Percentiles rank a stretch among this genome's conserved stretches.
These are phyloP conservation scores for Macrolepiota dolichaula DNA, from an alignment of 768 basidiomycete genomes.

Conservation along the genomic window DNA sequence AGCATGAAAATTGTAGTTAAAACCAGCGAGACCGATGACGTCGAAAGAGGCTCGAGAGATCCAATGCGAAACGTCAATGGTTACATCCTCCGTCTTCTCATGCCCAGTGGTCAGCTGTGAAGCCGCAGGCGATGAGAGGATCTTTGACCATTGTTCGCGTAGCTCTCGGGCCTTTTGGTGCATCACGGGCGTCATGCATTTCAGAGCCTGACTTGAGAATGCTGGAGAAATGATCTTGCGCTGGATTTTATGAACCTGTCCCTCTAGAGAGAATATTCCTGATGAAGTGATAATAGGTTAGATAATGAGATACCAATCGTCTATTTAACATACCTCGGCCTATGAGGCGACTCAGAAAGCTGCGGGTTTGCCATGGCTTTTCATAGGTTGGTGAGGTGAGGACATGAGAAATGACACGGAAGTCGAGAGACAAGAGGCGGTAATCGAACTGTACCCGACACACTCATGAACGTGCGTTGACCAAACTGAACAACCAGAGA, in stretches of 20 bases:
- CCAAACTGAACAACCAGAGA: neutral
- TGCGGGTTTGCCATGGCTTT: slow-evolving; percentile 56
- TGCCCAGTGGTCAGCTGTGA: neutral
- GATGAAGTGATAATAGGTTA: neutral
- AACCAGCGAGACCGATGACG: slow-evolving; percentile 57
- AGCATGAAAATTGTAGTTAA: slow-evolving; percentile 50
- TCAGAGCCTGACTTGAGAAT: slow-evolving; percentile 43
- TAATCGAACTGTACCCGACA: slow-evolving; percentile 41
- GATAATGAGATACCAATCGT: neutral
- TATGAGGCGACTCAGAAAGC: slow-evolving; percentile 42
- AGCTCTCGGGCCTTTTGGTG: slow-evolving; percentile 51
- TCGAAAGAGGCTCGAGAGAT: slow-evolving; percentile 62
- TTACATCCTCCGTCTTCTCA: slow-evolving; percentile 9
- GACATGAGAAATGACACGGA: slow-evolving; percentile 44
- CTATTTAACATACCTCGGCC: slow-evolving; percentile 36
- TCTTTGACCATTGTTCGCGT: slow-evolving; percentile 37
- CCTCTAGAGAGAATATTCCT: slow-evolving; percentile 55
- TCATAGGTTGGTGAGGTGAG: slow-evolving; percentile 45
- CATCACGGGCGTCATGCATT: slow-evolving; percentile 43
- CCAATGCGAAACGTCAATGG: slow-evolving; percentile 54
- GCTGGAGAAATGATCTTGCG: slow-evolving; percentile 49
- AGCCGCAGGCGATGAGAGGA: slow-evolving; percentile 7
- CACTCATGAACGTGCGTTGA: neutral
- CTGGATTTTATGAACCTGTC: slow-evolving; percentile 42
- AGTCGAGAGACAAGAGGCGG: slow-evolving; percentile 51